Percentiles rank a stretch among this genome's conserved stretches.
Conservation (phyloP, 192 early-diverging fungal species). For the Podila minutissima region DNA sequence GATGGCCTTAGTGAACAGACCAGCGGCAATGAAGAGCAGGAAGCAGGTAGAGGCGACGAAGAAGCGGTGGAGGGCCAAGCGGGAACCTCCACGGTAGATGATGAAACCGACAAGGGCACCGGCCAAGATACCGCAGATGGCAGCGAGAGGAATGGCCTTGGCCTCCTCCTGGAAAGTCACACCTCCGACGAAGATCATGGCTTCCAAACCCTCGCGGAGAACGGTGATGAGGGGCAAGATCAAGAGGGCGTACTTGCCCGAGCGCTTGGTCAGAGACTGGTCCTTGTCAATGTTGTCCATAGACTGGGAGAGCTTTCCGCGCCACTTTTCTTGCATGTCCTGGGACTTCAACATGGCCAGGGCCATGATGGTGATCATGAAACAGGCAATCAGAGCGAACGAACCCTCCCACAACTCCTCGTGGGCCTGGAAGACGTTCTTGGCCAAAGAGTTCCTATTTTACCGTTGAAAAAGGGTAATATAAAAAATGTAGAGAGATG, state of each 20-base stretch:
- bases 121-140: constrained; percentile 72
- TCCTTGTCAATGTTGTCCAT: constrained; percentile 58
- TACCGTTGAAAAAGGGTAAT: background rate
- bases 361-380: constrained; percentile 85
- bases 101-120: constrained; percentile 77
- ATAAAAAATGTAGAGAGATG: background rate
- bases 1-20: constrained; percentile 77
- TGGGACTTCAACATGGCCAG: constrained; percentile 83
- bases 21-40: constrained; percentile 84
- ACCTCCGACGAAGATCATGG: constrained; percentile 91
- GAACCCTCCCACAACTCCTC: constrained; percentile 89
- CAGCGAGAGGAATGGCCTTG: constrained; percentile 83
- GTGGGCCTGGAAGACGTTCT: constrained; percentile 42
- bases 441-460: constrained; percentile 52
- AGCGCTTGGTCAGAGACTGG: constrained; percentile 25
- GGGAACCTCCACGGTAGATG: constrained; percentile 76
- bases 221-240: constrained; percentile 88
- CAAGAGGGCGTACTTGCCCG: constrained; percentile 76
- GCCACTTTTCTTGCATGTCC: constrained; percentile 83
- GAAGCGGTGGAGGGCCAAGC: constrained; percentile 82
- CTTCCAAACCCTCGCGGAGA: constrained; percentile 88
- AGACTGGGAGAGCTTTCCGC: constrained; percentile 62
- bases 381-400: constrained; percentile 78
- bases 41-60: constrained; percentile 77
- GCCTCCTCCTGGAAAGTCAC: constrained; percentile 72